Evolutionary conservation across 169 alveolate species (phyloP).

Genomic region (Cryptosporidium baileyi): DNA sequence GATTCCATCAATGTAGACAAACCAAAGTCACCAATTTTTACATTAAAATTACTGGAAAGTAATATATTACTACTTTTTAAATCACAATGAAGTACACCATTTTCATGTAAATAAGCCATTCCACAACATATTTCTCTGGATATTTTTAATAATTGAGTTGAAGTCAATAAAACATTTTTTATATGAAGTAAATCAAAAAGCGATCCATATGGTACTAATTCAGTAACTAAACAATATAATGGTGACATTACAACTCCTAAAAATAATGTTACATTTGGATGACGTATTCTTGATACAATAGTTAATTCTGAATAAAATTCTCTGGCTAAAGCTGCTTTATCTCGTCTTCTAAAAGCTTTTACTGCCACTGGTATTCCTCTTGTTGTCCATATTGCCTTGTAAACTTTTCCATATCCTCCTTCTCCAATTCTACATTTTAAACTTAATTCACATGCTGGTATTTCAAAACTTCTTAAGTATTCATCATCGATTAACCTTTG

Average conservation of each 20-base stretch:
- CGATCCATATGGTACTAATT: conserved; percentile 78
- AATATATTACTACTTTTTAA: conserved; percentile 82
- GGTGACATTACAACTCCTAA: conserved; percentile 81
- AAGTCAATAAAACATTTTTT: conserved; percentile 66
- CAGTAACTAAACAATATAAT: conserved; percentile 83
- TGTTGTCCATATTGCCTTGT: conserved; percentile 78
- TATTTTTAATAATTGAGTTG: conserved; percentile 71
- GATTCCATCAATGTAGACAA: conserved; percentile 76
- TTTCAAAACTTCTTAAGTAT: conserved; percentile 57
- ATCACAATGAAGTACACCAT: conserved; percentile 85
- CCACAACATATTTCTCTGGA: conserved; percentile 83
- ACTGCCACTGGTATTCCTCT: conserved; percentile 78
- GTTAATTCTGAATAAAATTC: conserved; percentile 81
- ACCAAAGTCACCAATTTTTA: conserved; percentile 89
- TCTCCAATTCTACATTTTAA: conserved; percentile 78
- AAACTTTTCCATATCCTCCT: conserved; percentile 87
- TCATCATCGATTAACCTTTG: conserved; percentile 60
- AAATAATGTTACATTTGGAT: conserved; percentile 82
- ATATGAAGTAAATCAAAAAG: conserved; percentile 81
- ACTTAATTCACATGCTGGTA: conserved; percentile 72
- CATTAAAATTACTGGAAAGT: conserved; percentile 81
- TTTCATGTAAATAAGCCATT: conserved; percentile 81
- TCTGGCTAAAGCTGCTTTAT: conserved; percentile 69
- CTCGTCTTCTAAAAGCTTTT: conserved; percentile 74
- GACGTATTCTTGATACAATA: conserved; percentile 80